A percentile compares a stretch with the other conserved stretches of the same genome.
Evolutionary conservation across 2,329 filamentous ascomycete species (phyloP).

Genomic region (Periconia macrospinosa): DNA sequence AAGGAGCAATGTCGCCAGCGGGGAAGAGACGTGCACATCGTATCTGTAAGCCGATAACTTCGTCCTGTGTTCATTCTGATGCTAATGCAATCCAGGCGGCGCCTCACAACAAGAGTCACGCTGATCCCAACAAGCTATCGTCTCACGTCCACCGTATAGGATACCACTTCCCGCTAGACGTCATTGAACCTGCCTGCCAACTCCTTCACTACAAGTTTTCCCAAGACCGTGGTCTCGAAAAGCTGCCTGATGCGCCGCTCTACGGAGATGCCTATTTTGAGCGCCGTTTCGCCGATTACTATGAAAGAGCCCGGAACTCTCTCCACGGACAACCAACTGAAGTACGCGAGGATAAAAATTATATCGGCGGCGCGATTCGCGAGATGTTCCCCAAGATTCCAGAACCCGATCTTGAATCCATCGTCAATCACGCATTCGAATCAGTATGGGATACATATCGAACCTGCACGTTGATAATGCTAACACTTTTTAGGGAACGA

Average conservation of each 20-base stretch:
- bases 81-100: conserved; percentile 25
- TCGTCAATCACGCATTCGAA: conserved; percentile 63
- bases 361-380: conserved; percentile 60
- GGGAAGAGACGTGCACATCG: conserved; percentile 58
- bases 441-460: conserved; percentile 48
- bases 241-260: conserved; percentile 9
- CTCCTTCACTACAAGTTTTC: conserved; percentile 46
- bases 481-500: conserved; percentile 49
- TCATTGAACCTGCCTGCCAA: conserved; percentile 60
- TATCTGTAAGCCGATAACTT: conserved; percentile 55
- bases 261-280: conserved; percentile 34
- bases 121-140: conserved; percentile 56
- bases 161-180: conserved; percentile 63
- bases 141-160: conserved; percentile 65
- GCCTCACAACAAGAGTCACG: conserved; percentile 54
- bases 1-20: conserved; percentile 62
- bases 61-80: not conserved
- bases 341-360: conserved; percentile 53
- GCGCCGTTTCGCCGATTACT: conserved; percentile 39
- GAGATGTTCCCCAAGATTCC: conserved; percentile 67
- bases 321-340: conserved; percentile 28
- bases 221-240: conserved; percentile 21
- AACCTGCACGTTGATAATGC: too few relatives aligned
- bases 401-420: conserved; percentile 58
- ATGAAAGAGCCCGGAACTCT: conserved; percentile 19